Conservation (phyloP, 257 asterid species). For the Gardenia jasminoides region DNA sequence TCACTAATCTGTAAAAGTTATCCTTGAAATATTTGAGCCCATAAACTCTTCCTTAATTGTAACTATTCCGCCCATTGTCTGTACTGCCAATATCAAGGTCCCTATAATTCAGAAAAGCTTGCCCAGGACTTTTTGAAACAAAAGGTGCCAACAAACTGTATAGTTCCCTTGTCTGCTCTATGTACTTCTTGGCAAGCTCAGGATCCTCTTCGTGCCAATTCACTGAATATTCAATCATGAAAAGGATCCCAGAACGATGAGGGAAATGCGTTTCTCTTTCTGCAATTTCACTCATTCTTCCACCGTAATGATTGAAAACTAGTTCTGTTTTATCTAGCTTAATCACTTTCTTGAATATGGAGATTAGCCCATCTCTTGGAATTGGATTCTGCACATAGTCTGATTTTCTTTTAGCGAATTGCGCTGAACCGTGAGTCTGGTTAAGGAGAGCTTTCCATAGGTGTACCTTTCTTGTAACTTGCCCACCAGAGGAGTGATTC, state of each 20-base stretch:
- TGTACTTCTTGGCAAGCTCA: too few relatives aligned
- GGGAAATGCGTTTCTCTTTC: conserved; percentile 28
- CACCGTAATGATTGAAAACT: conserved; percentile 25
- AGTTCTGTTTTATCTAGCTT: conserved; percentile 9
- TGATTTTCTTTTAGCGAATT: conserved; percentile 21
- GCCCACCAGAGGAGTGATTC: conserved; percentile 23
- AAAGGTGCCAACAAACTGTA: neutral
- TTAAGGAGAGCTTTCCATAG: neutral
- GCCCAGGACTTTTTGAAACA: conserved; percentile 21
- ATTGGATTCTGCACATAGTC: conserved; percentile 6
- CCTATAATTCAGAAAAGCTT: conserved; percentile 20
- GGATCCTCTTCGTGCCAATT: too few relatives aligned
- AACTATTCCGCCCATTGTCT: conserved; percentile 6
- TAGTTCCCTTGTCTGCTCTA: too few relatives aligned
- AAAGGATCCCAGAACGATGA: conserved; percentile 29
- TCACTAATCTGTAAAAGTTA: conserved; percentile 3
- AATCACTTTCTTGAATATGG: conserved; percentile 21
- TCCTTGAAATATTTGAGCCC: conserved; percentile 14
- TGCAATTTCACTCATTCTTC: conserved; percentile 28
- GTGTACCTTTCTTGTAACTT: neutral
- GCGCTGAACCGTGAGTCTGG: neutral
- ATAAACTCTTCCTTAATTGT: conserved; percentile 5
- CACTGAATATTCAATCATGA: conserved; percentile 19
- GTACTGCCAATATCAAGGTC: conserved; percentile 17
- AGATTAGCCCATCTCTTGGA: conserved; percentile 16